Conservation (phyloP, 306 rosid species). For the Urtica urens region DNA sequence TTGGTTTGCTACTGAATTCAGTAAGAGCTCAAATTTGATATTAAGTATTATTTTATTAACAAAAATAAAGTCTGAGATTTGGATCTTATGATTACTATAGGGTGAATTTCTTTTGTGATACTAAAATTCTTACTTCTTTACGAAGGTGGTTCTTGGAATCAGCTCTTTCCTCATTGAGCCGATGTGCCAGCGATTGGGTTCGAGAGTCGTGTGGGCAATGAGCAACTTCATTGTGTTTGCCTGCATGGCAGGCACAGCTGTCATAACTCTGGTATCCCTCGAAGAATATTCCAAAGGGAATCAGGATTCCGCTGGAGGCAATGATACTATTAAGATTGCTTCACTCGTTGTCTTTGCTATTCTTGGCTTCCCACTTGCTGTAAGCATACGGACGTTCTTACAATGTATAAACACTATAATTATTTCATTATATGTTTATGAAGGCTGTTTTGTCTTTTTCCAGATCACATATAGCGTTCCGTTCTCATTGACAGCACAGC, state of each 20-base stretch:
- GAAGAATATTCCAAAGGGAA: constrained; percentile 47
- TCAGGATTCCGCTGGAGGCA: constrained; percentile 68
- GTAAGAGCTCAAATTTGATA: constrained; percentile 74
- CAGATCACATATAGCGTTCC: constrained; percentile 98
- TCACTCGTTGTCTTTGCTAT: constrained; percentile 78
- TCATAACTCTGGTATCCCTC: constrained; percentile 63
- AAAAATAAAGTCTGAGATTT: too few species aligned
- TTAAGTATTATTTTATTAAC: background rate
- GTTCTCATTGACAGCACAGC: constrained; percentile 79
- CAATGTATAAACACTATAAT: constrained; percentile 3
- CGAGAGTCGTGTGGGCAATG: constrained; percentile 87
- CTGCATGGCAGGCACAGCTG: constrained; percentile 91
- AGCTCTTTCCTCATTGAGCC: constrained; percentile 94
- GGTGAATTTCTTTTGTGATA: background rate
- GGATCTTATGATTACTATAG: too few species aligned
- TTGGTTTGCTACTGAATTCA: constrained; percentile 98
- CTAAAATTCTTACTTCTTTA: background rate
- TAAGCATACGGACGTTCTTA: constrained; percentile 30
- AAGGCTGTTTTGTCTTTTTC: constrained; percentile 26
- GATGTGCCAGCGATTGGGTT: constrained; percentile 80
- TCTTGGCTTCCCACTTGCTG: constrained; percentile 98
- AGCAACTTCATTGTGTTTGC: constrained; percentile 89
- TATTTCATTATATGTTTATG: constrained; percentile 12
- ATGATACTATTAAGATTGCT: constrained; percentile 53
- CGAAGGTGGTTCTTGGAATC: constrained; percentile 83